phyloP scores from a whole-genome alignment of 257 asterid species.

The Gynochthodes officinalis region DNA sequence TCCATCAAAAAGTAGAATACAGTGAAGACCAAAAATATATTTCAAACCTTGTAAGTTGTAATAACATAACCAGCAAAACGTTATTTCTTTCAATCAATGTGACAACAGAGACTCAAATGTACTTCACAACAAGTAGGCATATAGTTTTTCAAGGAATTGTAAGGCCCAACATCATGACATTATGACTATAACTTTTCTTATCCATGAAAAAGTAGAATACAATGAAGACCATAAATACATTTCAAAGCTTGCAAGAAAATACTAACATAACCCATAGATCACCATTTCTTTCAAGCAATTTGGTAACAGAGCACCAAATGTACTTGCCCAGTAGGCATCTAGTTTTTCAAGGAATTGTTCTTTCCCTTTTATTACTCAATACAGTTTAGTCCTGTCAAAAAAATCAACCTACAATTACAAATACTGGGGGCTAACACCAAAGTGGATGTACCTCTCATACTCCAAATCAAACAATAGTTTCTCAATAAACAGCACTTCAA shows the following conservation, averaged over 20 bases:
- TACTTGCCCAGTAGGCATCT: no score
- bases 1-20: neutral
- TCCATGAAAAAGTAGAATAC: no score
- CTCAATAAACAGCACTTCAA: no score
- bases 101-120: neutral
- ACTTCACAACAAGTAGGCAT: neutral
- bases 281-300: no score
- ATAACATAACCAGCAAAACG: neutral
- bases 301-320: no score
- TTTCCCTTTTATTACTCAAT: neutral
- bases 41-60: neutral
- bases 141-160: no score
- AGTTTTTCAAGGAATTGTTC: neutral
- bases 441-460: neutral
- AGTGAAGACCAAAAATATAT: neutral
- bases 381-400: neutral
- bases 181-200: no score
- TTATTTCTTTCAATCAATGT: neutral
- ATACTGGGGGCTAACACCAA: neutral
- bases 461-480: neutral
- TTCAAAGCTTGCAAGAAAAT: no score
- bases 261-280: no score
- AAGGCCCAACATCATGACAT: no score
- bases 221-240: no score
- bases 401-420: neutral